A percentile compares a stretch with the other conserved stretches of the same genome.
Conservation (phyloP, 441 rosid genomes). For the Mallotus repandus region DNA sequence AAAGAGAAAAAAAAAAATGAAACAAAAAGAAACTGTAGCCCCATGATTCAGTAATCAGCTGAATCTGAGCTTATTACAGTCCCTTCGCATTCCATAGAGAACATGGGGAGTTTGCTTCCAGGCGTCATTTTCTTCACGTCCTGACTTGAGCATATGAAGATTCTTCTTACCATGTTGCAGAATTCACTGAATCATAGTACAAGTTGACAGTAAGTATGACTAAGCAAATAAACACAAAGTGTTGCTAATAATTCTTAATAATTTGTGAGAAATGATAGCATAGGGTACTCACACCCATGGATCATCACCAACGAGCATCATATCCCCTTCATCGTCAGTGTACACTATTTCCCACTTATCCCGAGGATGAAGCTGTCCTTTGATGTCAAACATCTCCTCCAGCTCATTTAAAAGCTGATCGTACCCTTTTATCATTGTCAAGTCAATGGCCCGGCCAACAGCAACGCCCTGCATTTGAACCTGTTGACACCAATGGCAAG, state of each 20-base stretch:
- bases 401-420: constrained; percentile 65
- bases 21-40: not conserved
- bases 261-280: not conserved
- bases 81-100: constrained; percentile 44
- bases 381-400: constrained; percentile 83
- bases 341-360: constrained; percentile 80
- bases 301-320: constrained; percentile 91
- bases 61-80: constrained; percentile 46
- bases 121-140: constrained; percentile 75
- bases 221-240: not conserved
- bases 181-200: constrained; percentile 62
- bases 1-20: not conserved
- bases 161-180: constrained; percentile 80
- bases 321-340: constrained; percentile 86
- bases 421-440: constrained; percentile 65
- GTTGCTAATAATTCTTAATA: constrained; percentile 9
- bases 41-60: constrained; percentile 33
- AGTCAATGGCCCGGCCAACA: constrained; percentile 87
- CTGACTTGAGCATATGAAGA: constrained; percentile 63
- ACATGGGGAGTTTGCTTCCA: constrained; percentile 41
- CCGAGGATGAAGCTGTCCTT: constrained; percentile 58
- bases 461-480: constrained; percentile 95
- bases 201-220: not conserved
- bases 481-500: constrained; percentile 35
- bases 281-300: constrained; percentile 79